Evolutionary conservation across 164 flowering plant genomes (phyloP), one percentile per base, ranked within the genome.

Genomic region (Hamamelis virginiana): DNA sequence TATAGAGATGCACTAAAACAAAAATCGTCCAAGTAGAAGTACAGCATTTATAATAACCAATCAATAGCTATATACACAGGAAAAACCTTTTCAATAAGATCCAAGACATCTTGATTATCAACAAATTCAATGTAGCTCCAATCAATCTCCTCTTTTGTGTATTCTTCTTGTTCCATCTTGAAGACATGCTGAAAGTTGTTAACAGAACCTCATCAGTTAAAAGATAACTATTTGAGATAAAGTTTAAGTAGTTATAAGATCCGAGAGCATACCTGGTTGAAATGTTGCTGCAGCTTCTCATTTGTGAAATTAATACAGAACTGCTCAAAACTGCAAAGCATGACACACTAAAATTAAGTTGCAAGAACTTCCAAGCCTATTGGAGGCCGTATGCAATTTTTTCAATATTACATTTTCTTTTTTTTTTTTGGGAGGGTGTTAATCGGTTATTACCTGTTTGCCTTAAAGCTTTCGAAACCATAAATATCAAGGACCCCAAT

Each of bases 61-160:
- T 25, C 59, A 46, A 5, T 25, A 15, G 23, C n/a, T 26, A 26
- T 41, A 44, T 5, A 27, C 38, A 14, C 14, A 33, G 43, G 33
- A 61, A 44, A 14, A 61, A 87, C 94, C 94, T 89, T 89, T 75
- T 89, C 94, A 68, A 89, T 85, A 53, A 89, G 94, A 81, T 89
- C 94, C 77, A 89, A 78, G 47, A 89, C 91, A 83, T 89, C 94
- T 80, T 89, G 91, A 63, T 89, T 89, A 71, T 89, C 94, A 50
- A 89, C 91, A 81, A 89, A 89, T 70, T 89, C 89, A 75, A 89
- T 88, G 80, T 87, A 87, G 83, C 94, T 89, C 94, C 94, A 89
- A 75, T 87, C 77, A 66, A 89, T 89, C 72, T 83, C 77, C 75
- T 89, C 94, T 67, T 85, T 87, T n/a, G 86, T 85, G 67, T 89